Evolutionary conservation across 768 basidiomycete genomes (phyloP), one percentile per base, ranked within the genome.

Genomic region (Neoboletus subvelutipes): DNA sequence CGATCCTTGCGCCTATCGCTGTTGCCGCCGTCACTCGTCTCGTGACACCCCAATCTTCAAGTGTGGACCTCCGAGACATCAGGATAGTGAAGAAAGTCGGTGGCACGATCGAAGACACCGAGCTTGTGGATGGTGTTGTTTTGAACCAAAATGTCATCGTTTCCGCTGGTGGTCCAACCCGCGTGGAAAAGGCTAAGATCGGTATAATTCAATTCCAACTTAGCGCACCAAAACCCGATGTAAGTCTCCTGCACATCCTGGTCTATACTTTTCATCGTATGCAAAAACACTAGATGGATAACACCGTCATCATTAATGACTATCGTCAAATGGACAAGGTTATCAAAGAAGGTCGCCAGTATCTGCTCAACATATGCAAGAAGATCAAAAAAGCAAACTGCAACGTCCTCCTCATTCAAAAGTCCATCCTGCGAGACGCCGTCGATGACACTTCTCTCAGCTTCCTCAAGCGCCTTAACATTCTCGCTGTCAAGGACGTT

Each of bases 311-410:
- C 50, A 98, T 99, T 65, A 98, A 96, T 61, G 96, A 99, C 75
- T 99, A 99, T 77, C 88, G 97, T 18, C 97, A 98, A 73, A 98
- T 99, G 96, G 97, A 98, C 81, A 97, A 98, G 73, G 94, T 98
- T 57, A 88, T 99, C 76, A 98, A 99, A 75, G 97, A 99, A 75
- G 96, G 96, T 56, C 90, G 97, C 45, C 92, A 95, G 74, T 98
- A 99, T 73, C 83, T 99, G 56, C 86, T 99, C 67, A 98, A 94
- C 72, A 84, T 98, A 52, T 96, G 93, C 86, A 98, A 98, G 76
- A 95, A 94, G 76, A 98, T 99, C 76, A 99, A 98, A 75, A 98
- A 97, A 76, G 88, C 94, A n/a, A 95, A 95, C 64, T 98, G 97
- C 82, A 99, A 98, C 67, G 97, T 98, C 50, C 86, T 99, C 48